A percentile compares a stretch with the other conserved stretches of the same genome.
Evolutionary conservation across 2,329 filamentous ascomycete species (phyloP).

Genomic region (Penicillium frequentans): DNA sequence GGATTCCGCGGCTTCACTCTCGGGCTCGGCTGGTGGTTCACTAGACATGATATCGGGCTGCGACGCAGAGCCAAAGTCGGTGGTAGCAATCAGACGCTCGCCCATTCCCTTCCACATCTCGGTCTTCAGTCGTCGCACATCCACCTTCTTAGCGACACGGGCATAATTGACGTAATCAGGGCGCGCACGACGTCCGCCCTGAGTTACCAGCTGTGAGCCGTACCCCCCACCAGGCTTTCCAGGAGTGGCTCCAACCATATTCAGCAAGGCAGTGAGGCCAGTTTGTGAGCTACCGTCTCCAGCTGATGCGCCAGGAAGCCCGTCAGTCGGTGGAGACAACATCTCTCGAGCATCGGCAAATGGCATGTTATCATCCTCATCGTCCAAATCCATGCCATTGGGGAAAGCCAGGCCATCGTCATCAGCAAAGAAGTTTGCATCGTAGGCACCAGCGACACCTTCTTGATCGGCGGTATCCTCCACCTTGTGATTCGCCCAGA

Average conservation of each 20-base stretch:
- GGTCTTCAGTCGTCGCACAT: constrained; percentile 63
- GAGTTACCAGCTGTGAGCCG: constrained; percentile 62
- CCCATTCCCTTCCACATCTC: constrained; percentile 66
- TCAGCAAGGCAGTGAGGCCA: constrained; percentile 40
- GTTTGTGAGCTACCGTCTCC: constrained; percentile 36
- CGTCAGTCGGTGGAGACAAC: constrained; percentile 44
- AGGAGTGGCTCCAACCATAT: constrained; percentile 40
- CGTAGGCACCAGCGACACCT: constrained; percentile 74
- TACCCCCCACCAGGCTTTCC: constrained; percentile 53
- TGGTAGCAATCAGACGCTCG: constrained; percentile 40
- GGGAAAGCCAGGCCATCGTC: constrained; percentile 59
- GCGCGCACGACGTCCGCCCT: constrained; percentile 56
- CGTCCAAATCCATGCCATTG: constrained; percentile 47
- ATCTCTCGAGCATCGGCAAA: constrained; percentile 53
- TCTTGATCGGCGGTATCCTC: constrained; percentile 63
- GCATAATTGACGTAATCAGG: constrained; percentile 68
- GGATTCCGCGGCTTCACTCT: constrained; percentile 27
- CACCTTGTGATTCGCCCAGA: constrained; percentile 71
- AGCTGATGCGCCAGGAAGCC: constrained; percentile 29
- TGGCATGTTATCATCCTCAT: constrained; percentile 48
- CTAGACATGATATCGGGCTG: constrained; percentile 25
- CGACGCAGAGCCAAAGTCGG: constrained; percentile 33
- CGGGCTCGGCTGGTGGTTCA: constrained; percentile 18
- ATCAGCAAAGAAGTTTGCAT: constrained; percentile 90
- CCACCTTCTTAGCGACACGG: constrained; percentile 66